These are phyloP conservation scores for Taphrina communis DNA, from an alignment of 1,139 yeast species.

Conservation along the genomic window DNA sequence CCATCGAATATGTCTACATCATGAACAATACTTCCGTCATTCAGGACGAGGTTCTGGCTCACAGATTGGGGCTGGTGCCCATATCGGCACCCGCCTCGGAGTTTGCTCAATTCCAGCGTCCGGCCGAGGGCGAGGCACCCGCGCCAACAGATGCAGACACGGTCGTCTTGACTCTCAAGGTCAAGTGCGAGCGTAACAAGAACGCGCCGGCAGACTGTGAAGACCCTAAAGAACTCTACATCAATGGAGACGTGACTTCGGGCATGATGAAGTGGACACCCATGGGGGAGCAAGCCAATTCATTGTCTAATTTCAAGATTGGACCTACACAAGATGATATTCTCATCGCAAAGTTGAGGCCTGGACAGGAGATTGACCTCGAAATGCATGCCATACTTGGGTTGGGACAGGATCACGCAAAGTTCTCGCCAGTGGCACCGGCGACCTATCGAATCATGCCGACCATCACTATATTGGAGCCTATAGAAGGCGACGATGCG, in stretches of 20 bases:
- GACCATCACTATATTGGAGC: slow-evolving; percentile 72
- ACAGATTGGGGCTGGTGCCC: slow-evolving; percentile 90
- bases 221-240: slow-evolving; percentile 81
- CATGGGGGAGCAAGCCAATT: slow-evolving; percentile 72
- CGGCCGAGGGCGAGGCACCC: slow-evolving; percentile 51
- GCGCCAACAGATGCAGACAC: slow-evolving; percentile 81
- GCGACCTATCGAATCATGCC: slow-evolving; percentile 97
- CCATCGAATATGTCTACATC: slow-evolving; percentile 87
- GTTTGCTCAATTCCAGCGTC: slow-evolving; percentile 61
- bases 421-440: slow-evolving; percentile 94
- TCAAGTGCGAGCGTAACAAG: slow-evolving; percentile 82
- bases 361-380: slow-evolving; percentile 93
- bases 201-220: slow-evolving; percentile 79
- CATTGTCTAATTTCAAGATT: slow-evolving; percentile 69
- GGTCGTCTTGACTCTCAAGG: slow-evolving; percentile 78
- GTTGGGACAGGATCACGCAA: slow-evolving; percentile 93
- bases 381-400: slow-evolving; percentile 92
- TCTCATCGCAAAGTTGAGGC: slow-evolving; percentile 86
- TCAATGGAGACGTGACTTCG: slow-evolving; percentile 79
- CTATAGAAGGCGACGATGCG: slow-evolving; percentile 80
- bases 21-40: slow-evolving; percentile 94
- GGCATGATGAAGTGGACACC: slow-evolving; percentile 88
- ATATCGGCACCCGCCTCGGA: slow-evolving; percentile 89
- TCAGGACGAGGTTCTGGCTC: slow-evolving; percentile 96
- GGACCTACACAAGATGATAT: slow-evolving; percentile 71